Evolutionary conservation across 2,329 filamentous ascomycete species (phyloP).

Genomic region (Lasiodiplodia sp.): DNA sequence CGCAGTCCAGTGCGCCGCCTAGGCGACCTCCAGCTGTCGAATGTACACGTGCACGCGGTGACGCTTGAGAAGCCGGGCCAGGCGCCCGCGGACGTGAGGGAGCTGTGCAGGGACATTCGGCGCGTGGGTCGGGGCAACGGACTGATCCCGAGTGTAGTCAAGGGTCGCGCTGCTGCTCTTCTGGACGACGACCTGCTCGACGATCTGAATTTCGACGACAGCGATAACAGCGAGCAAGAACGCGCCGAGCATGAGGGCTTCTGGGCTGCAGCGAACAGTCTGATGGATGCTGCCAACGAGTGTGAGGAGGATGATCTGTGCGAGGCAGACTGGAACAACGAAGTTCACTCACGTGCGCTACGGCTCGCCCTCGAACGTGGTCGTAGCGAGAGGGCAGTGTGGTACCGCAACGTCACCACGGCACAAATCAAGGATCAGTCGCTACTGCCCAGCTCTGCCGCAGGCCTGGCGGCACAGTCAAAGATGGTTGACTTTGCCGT

Average conservation of each 20-base stretch:
- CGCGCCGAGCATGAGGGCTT: not conserved
- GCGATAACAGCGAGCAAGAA: not conserved
- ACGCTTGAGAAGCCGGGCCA: constrained; percentile 1
- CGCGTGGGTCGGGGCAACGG: not conserved
- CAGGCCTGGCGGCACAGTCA: not conserved
- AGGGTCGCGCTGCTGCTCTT: not conserved
- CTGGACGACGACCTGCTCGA: constrained; percentile 2
- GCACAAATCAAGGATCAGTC: not conserved
- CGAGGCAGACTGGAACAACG: constrained; percentile 27
- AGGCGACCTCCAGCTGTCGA: constrained; percentile 1
- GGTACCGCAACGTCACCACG: constrained; percentile 3
- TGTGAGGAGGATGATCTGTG: constrained; percentile 1
- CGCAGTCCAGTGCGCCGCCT: constrained; percentile 1
- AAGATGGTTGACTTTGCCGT: constrained; percentile 32
- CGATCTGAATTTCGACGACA: constrained; percentile 1
- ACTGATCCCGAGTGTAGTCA: not conserved
- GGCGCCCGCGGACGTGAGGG: not conserved
- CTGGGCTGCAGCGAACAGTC: not conserved
- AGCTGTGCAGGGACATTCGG: not conserved
- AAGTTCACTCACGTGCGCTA: not conserved
- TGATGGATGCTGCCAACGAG: not conserved
- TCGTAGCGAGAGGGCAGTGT: not conserved
- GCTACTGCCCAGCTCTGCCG: not conserved
- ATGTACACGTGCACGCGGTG: not conserved
- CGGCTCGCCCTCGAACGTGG: not conserved